Evolutionary conservation across 192 early-diverging fungal species (phyloP), one percentile per base, ranked within the genome.

Genomic region (Coemansia sp.): DNA sequence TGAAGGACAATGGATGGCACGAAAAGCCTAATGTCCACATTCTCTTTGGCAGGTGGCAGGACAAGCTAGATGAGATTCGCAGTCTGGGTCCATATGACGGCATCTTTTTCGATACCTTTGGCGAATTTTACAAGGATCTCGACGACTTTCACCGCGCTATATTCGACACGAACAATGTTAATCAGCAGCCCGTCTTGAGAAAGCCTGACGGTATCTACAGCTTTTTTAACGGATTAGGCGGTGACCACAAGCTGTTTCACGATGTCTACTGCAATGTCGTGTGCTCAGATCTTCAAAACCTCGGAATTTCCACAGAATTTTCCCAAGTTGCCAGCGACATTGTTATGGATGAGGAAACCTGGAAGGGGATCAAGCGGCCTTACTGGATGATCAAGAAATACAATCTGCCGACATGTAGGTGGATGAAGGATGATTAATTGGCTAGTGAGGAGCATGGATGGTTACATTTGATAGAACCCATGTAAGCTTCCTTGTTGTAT

Each of bases 51-150:
- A 72, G 92, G 31, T 97, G 96, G 95, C 95, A 97, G 80, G 90
- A 93, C 74, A 87, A 92, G 43, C 68, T 91, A 0, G 87, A 86
- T 43, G 81, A 91, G 42, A 70, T 94, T 4, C 88, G 86, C 2
- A 61, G 82, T 25, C 66, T 78, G 4, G 81, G 81, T 0, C 70
- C 84, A 1, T 98, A 92, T 69, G 96, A 98, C 71, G 94, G 92
- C 45, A 91, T 98, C 51, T 98, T 95, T 71, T 97, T 98, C 81
- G 92, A 95, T 59, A 95, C 94, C 0, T 95, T 92, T 83, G 93
- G 90, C 42, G 94, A 96, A 67, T 93, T 90, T 60, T 98, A 98
- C 84, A 90, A 93, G 70, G 94, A 95, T 67, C 73, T 95, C 10
- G 80, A 81, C 4, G 77, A 85, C 10, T 92, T 91, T 64, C 88